Evolutionary conservation across 2,329 filamentous ascomycete species (phyloP).

Genomic region (Xylaria polymorpha): DNA sequence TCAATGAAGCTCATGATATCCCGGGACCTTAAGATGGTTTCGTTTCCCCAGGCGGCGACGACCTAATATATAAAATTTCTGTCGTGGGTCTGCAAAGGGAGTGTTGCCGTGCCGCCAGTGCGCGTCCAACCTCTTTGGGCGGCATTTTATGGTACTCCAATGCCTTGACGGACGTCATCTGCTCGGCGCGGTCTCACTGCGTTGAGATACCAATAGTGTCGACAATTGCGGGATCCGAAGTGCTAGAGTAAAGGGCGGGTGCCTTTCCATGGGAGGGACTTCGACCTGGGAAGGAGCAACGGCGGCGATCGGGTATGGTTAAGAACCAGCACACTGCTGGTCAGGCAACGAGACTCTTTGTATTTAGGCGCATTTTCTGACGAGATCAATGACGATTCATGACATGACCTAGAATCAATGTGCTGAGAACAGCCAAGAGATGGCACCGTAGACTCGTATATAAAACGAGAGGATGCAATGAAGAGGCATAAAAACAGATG

Average conservation of each 20-base stretch:
- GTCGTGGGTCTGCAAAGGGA: constrained; percentile 48
- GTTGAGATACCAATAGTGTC: constrained; percentile 44
- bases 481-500: neutral
- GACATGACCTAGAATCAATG: constrained; percentile 39
- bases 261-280: constrained; percentile 40
- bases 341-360: constrained; percentile 46
- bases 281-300: constrained; percentile 30
- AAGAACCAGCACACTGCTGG: constrained; percentile 40
- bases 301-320: constrained; percentile 41
- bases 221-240: constrained; percentile 40
- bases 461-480: neutral
- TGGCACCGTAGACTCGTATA: neutral
- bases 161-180: constrained; percentile 41
- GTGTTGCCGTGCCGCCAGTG: constrained; percentile 41
- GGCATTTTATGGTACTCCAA: constrained; percentile 41
- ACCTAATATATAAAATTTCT: constrained; percentile 52
- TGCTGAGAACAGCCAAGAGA: constrained; percentile 17
- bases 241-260: constrained; percentile 42
- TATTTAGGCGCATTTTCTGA: constrained; percentile 51
- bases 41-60: constrained; percentile 47
- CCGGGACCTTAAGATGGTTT: constrained; percentile 47
- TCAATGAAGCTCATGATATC: constrained; percentile 50
- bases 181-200: constrained; percentile 42
- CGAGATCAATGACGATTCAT: constrained; percentile 50
- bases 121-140: constrained; percentile 38